Base-by-base conservation (phyloP, 768 basidiomycete species). In the Mycena capillaripes region DNA sequence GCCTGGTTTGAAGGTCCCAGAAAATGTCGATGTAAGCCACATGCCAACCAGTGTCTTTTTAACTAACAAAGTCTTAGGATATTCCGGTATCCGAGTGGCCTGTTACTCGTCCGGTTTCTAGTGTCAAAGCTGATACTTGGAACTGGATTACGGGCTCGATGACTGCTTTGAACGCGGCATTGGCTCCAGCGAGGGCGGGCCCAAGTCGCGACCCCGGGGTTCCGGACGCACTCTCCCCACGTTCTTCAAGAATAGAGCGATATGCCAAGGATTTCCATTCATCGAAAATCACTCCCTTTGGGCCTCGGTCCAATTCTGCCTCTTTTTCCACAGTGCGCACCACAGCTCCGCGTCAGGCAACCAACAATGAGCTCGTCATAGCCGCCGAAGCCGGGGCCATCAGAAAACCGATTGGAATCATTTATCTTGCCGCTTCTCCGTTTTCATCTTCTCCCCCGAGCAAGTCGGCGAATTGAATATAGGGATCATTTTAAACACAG, bases 401-500 rank as follows among this genome's bases (percentile, higher is more conserved):
- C 57, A 25, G 23, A 44, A 30, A 32, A 19, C 76, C 80, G 3
- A 79, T 87, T 50, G 88, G 89, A 3, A 74, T 89, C 21, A 79
- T 87, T 29, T 89, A 88, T 67, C 81, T 89, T 30, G 78, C 75
- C 17, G 75, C 76, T 7, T 79, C 84, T 1, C 81, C 81, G 0
- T 70, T 86, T 79, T 80, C 29, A 75, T 73, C 32, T 78, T 81
- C 4, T 65, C 71, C 21, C 52, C 61, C 0, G 68, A 48, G 32
- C 71, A 71, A 25, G 34, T 75, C 12, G 79, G 81, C n/a, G 90
- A 93, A 77, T 83, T 88, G 25, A 89, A 84, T 72, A 80, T 93
- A 36, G 92, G 92, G 14, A 79, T 94, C 73, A 82, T 89, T 63
- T 71, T 93, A 32, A 72, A 79, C 14, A 75, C 82, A 2, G 64